Base-by-base conservation (phyloP, 2,329 filamentous ascomycete genomes). In the Monosporascus sp. region DNA sequence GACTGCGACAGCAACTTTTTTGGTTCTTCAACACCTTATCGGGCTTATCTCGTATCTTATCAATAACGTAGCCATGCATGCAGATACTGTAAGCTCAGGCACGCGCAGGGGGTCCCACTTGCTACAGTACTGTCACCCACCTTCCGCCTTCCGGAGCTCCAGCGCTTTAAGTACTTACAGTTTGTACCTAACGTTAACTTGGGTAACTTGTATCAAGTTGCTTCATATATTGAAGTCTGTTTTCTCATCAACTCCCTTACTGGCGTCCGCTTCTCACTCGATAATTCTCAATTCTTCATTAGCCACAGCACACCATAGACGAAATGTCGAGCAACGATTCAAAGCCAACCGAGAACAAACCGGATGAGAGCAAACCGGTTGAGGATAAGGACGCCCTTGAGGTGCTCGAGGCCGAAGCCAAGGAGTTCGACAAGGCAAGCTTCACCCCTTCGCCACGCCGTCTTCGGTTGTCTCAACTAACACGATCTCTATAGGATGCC, bases 351-450 rank as follows among this genome's bases (percentile, higher is more conserved):
- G 80, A 86, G 52, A 25, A 50, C 17, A 48, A 55, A 24, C 41
- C 52, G 14, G 31, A 4, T 11, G 31, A 35, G 9, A 35, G 31
- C 31, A 56, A 58, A 17, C 48, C 54, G 18, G 37, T 60, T 39
- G 79, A 83, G 60, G 88, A 92, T 61, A 77, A 84, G 64, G 89
- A 90, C 69, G 87, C 89, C 46, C 81, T 96, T 58, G 87, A 91
- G 67, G 84, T 85, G 56, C 85, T 97, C 43, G 90, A 93, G 65
- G 80, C 84, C 36, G 91, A 96, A 68, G 86, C 87, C 51, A 95
- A 93, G 65, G 93, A 96, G 69, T 95, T 93, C 67, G 87, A 89
- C 67, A 97, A 97, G 80, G 90, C 86, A 65, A 70, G 69, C 52
- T 49, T 39, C 31, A 37, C 38, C 27, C 18, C 50, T 51, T 36